These are phyloP conservation scores for Termitomyces sp. DNA, from an alignment of 1,284 basidiomycete genomes.

Conservation along the genomic window DNA sequence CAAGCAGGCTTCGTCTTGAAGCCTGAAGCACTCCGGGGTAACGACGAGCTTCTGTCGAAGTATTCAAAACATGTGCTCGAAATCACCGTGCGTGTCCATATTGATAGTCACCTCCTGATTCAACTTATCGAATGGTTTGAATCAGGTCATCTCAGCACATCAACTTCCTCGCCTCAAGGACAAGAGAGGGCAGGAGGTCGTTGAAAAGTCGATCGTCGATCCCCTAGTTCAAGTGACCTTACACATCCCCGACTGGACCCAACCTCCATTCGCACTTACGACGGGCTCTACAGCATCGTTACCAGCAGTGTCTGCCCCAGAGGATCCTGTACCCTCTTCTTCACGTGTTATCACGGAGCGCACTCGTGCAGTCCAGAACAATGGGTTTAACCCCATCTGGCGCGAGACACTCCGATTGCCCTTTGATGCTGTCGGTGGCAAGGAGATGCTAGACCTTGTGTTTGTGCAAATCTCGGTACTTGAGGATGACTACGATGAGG, in stretches of 20 bases:
- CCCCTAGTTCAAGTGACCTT: conserved; percentile 79
- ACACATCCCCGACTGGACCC: conserved; percentile 69
- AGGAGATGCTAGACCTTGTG: conserved; percentile 68
- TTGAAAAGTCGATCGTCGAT: conserved; percentile 58
- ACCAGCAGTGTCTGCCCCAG: conserved; percentile 20
- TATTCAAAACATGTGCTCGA: conserved; percentile 61
- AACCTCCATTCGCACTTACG: conserved; percentile 28
- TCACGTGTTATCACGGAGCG: conserved; percentile 31
- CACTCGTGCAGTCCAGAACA: conserved; percentile 66
- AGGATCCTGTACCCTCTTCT: conserved; percentile 24
- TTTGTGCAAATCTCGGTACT: conserved; percentile 73
- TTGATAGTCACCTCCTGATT: background rate
- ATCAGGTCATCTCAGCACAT: conserved; percentile 85
- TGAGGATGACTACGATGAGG: conserved; percentile 56
- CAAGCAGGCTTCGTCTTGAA: conserved; percentile 89
- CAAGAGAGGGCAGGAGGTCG: conserved; percentile 54
- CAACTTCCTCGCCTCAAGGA: conserved; percentile 81
- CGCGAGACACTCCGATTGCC: conserved; percentile 61
- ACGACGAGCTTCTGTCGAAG: conserved; percentile 54
- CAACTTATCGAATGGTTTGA: background rate
- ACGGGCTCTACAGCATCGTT: conserved; percentile 9
- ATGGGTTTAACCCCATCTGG: conserved; percentile 87
- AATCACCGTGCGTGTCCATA: conserved; percentile 43
- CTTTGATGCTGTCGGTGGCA: conserved; percentile 58
- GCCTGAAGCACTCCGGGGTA: conserved; percentile 70